Base-by-base conservation (phyloP, 1,284 basidiomycete genomes). In the Austropuccinia psidii region DNA sequence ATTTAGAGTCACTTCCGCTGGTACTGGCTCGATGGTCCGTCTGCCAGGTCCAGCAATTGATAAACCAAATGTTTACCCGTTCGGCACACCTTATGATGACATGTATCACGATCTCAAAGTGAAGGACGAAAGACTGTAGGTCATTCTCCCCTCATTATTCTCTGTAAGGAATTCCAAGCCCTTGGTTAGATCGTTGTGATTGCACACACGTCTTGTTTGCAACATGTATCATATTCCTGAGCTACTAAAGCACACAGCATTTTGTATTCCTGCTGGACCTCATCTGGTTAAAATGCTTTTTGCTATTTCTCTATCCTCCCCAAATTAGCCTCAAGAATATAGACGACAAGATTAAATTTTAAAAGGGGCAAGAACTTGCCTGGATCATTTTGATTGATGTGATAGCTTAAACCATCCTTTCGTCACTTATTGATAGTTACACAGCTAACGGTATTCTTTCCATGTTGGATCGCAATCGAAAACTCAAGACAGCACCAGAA, bases 31-130 rank as follows among this genome's bases (percentile, higher is more conserved):
- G 0, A 92, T 93, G 19, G 96, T 99, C 64, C 90, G 96, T 58
- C 83, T 99, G 27, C 96, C 96, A 13, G 96, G 96, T 0, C 90
- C 95, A 33, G 89, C 94, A 29, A 90, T 96, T 83, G 94, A 98
- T 84, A 93, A 93, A 79, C 96, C 96, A 19, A 98, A 98, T 81
- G 93, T 97, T 73, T 98, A 97, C 81, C 82, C 89, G 0, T 99
- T 99, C 80, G 96, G 96, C 35, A 98, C 95, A n/a, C 93, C 96
- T 0, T 99, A 99, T 81, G 92, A 98, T 77, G 84, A 87, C 35
- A 99, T 99, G 78, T 98, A 92, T 79, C 88, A 93, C 79, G 94
- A 99, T 78, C 84, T 99, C n/a, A 86, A 86, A 76, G 80, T 83
- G 4, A 93, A 98, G 82, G 95, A 98, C 81, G 83, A 87, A 61